Evolutionary conservation across 164 flowering plant genomes (phyloP).

Genomic region (Cinnamomum chago): DNA sequence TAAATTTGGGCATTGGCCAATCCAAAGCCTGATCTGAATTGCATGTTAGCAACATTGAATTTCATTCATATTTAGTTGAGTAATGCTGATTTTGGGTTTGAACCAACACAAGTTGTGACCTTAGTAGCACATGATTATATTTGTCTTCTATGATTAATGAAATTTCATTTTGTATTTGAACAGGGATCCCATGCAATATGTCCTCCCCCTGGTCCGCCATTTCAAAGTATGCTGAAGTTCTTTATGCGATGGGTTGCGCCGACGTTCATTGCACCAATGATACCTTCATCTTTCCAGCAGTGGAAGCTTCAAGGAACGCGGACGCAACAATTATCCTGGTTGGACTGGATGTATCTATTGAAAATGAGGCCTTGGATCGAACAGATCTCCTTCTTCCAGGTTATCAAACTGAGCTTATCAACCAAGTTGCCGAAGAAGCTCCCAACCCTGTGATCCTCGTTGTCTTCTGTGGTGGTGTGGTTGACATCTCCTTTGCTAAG

Average conservation of each 20-base stretch:
- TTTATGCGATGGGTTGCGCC: constrained; percentile 15
- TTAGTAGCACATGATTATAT: neutral
- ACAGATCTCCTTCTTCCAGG: constrained; percentile 58
- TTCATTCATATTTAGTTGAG: neutral
- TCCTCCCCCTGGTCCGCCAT: neutral
- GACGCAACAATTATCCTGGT: constrained; percentile 64
- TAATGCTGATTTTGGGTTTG: neutral
- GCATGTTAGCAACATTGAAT: neutral
- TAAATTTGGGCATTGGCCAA: neutral
- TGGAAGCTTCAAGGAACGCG: constrained; percentile 45
- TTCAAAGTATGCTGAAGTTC: neutral
- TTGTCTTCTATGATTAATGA: neutral
- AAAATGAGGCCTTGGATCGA: constrained; percentile 53
- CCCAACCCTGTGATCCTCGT: constrained; percentile 60
- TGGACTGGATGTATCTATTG: constrained; percentile 67
- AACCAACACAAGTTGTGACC: neutral
- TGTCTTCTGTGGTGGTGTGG: constrained; percentile 59
- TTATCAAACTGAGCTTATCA: constrained; percentile 55
- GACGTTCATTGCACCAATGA: constrained; percentile 39
- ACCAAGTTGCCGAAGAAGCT: constrained; percentile 50
- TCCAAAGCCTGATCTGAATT: neutral
- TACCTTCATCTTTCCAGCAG: constrained; percentile 39
- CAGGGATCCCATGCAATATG: constrained; percentile 22
- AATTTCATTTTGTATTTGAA: neutral
- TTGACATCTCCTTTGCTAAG: constrained; percentile 72